Base-by-base conservation (phyloP, 1,284 basidiomycete species). In the Moesziomyces parantarcticus region DNA sequence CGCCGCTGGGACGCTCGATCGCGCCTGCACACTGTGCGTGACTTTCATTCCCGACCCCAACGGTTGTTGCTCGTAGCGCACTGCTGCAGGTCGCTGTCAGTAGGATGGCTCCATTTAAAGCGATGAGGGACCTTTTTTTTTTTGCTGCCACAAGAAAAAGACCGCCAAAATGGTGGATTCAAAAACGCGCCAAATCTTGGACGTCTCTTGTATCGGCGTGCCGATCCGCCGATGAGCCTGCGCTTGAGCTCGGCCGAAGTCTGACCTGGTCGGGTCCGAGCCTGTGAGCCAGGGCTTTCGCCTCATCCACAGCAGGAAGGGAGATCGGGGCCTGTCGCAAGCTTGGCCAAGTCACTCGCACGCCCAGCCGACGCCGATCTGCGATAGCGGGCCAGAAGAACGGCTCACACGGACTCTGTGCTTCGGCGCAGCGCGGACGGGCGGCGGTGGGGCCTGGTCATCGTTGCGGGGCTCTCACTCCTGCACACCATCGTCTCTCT, bases 401-500 rank as follows among this genome's bases (percentile, higher is more conserved):
- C 36, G 16, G 29, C 29, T 11, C 29, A 32, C 29, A 32, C 29
- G 29, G 29, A 13, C 29, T 13, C 10, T 32, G 29, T 13, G 8
- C 29, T 10, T 10, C 29, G 13, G 29, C 29, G 10, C 13, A 13
- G 29, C 16, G 16, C 36, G 6, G 36, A 16, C 18, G 36, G 18
- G 36, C 39, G 21, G 56, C 10, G 25, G n/a, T 14, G 3, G 23
- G 26, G 36, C 43, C 40, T 21, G n/a, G 52, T 20, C 32, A 11
- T 53, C 41, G 34, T 43, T 23, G 5, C 20, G 3, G 26, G 9
- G 3, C 14, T 21, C 42, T 54, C 5, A 40, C 36, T 71, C 44
- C 21, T 6, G 25, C 56, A 61, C 56, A 72, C 63, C 63, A 67
- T 72, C 62, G 52, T 58, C 53, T 54, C 50, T 46, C 42, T 29